Evolutionary conservation across 768 basidiomycete species (phyloP), one percentile per base, ranked within the genome.

Genomic region (Mrakia frigida): DNA sequence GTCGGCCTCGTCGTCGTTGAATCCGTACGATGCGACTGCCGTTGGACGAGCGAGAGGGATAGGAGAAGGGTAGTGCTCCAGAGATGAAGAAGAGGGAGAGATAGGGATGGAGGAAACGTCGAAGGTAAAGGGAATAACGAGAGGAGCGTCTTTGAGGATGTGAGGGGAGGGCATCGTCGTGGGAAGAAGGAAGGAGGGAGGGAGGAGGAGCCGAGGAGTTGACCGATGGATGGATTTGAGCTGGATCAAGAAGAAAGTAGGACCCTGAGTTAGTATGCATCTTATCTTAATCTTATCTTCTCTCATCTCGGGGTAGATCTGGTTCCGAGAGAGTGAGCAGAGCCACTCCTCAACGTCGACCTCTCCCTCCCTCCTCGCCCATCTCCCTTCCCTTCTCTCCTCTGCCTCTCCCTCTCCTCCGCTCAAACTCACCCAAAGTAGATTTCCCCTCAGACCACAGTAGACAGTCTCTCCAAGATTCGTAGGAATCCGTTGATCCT

Each of bases 121-220:
- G 52, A 56, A 56, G 28, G 28, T 72, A 14, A 60, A 59, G 16
- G 46, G 59, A 33, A 72, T 21, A 2, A 56, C 50, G 28, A 56
- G 71, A 37, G 46, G 71, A n/a, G 52, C 59, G 35, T 72, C 71
- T 33, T 53, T 41, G 52, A 53, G 21, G 50, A 35, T n/a, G 37
- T 18, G 65, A 68, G 65, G 33, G 43, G 65, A 14, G 23, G 35
- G 13, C 65, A 68, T 68, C 6, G 6, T 9, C 16, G 43, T 14
- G 23, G 65, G 65, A n/a, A 10, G 65, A 21, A 35, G 43, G 35
- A 25, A 56, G 56, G 25, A 56, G 56, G 23, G 50, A 23, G 50
- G 14, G 56, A 56, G n/a, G 53, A 25, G 53, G 4, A 6, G 23
- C 18, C 43, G n/a, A 53, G 53, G 56, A 56, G 56, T 56, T 9